These are phyloP conservation scores for Apostasia shenzhenica DNA, from an alignment of 106 monocot genomes.

Conservation along the genomic window DNA sequence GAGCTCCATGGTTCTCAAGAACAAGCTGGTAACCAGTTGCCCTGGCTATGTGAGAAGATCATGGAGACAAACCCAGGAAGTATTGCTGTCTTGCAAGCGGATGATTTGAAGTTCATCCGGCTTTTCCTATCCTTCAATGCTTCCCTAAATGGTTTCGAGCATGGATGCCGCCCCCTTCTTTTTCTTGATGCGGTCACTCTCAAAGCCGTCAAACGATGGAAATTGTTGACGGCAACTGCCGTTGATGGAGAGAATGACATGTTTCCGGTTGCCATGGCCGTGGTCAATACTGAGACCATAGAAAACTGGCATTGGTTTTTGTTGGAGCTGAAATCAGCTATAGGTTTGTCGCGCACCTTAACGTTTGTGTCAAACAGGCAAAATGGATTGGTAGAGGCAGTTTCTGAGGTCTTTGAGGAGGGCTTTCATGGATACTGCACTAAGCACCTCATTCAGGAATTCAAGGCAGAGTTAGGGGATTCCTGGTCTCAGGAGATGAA, in stretches of 20 bases:
- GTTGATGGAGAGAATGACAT: slow-evolving; percentile 80
- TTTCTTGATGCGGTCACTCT: slow-evolving; percentile 63
- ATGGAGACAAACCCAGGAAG: slow-evolving; percentile 91
- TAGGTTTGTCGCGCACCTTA: slow-evolving; percentile 35
- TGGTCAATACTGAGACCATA: slow-evolving; percentile 47
- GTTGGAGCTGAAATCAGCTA: slow-evolving; percentile 54
- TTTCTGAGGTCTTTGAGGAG: slow-evolving; percentile 56
- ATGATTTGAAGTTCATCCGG: slow-evolving; percentile 49
- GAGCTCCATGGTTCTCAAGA: slow-evolving; percentile 76
- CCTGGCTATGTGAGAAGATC: slow-evolving; percentile 86
- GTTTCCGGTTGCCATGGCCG: slow-evolving; percentile 73
- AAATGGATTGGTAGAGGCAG: slow-evolving; percentile 45
- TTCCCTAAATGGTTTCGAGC: slow-evolving; percentile 74
- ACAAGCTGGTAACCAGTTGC: slow-evolving; percentile 69
- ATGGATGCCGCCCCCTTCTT: slow-evolving; percentile 77
- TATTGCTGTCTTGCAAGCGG: slow-evolving; percentile 48
- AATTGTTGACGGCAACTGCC: slow-evolving; percentile 57
- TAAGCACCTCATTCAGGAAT: slow-evolving; percentile 60
- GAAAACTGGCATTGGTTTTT: slow-evolving; percentile 97
- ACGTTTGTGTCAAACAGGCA: slow-evolving; percentile 72
- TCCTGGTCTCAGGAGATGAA: slow-evolving; percentile 48
- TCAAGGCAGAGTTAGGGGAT: slow-evolving; percentile 69
- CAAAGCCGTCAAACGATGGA: slow-evolving; percentile 65
- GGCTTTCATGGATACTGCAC: slow-evolving; percentile 52
- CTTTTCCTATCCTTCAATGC: slow-evolving; percentile 83